Conservation (phyloP, 2,329 filamentous ascomycete species). For the Fusarium praegraminearum region DNA sequence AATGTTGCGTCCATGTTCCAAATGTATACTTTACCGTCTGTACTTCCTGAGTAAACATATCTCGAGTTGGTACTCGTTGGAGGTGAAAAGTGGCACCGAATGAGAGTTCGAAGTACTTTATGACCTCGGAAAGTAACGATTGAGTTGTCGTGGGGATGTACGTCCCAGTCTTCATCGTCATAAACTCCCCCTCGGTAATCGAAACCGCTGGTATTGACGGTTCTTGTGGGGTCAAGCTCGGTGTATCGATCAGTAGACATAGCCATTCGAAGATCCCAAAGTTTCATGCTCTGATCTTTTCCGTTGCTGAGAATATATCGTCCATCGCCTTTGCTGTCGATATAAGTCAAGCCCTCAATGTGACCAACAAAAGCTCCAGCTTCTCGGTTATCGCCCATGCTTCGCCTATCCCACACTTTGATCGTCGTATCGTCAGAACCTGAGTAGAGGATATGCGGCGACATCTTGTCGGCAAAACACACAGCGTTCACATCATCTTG, state of each 20-base stretch:
- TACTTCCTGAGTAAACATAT: constrained; percentile 93
- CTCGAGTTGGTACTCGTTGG: constrained; percentile 85
- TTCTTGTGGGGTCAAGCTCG: constrained; percentile 65
- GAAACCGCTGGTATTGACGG: constrained; percentile 69
- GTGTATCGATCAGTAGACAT: constrained; percentile 77
- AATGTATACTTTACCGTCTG: constrained; percentile 89
- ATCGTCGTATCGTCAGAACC: constrained; percentile 94
- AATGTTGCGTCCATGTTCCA: constrained; percentile 94
- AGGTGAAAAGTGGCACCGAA: constrained; percentile 95
- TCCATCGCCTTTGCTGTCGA: constrained; percentile 77
- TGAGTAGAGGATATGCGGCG: constrained; percentile 94
- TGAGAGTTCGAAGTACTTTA: constrained; percentile 87
- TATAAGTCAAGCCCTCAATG: constrained; percentile 74
- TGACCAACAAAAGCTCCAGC: constrained; percentile 76
- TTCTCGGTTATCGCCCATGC: constrained; percentile 84
- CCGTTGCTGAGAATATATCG: constrained; percentile 91
- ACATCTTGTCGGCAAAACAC: constrained; percentile 89
- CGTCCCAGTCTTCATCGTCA: constrained; percentile 69
- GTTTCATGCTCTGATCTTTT: constrained; percentile 97
- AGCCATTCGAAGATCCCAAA: constrained; percentile 95
- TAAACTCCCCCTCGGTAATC: constrained; percentile 81
- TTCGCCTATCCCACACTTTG: constrained; percentile 96
- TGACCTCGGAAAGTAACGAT: constrained; percentile 95
- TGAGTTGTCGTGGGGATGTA: constrained; percentile 84
- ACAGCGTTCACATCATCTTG: constrained; percentile 94